Conservation (phyloP, 2,329 filamentous ascomycete genomes). For the Myrmaecium sp. region DNA sequence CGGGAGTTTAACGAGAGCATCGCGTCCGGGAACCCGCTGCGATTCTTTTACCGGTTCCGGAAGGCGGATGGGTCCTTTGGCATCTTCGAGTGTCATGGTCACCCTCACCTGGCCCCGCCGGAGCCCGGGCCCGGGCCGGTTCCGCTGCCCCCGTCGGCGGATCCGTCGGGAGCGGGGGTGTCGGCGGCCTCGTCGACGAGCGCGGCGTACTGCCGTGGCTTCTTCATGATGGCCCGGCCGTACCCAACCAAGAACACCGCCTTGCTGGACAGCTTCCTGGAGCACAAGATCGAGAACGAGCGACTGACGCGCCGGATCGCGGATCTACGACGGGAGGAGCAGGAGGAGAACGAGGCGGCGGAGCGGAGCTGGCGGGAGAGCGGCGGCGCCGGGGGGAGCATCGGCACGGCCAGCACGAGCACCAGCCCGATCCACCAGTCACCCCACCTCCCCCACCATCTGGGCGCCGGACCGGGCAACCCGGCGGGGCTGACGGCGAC, state of each 20-base stretch:
- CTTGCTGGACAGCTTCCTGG: conserved; percentile 79
- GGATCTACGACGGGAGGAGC: conserved; percentile 71
- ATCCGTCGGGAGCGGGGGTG: no score
- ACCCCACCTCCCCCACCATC: conserved; percentile 4
- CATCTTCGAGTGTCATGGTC: conserved; percentile 84
- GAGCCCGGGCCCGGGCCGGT: conserved; percentile 44
- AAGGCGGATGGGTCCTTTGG: conserved; percentile 56
- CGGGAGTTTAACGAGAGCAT: conserved; percentile 83
- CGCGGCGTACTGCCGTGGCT: conserved; percentile 62
- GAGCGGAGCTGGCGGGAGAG: conserved; percentile 41
- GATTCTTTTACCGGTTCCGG: conserved; percentile 72
- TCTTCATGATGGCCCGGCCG: conserved; percentile 83
- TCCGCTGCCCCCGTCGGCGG: no score
- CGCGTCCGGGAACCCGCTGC: conserved; percentile 58
- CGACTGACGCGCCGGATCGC: conserved; percentile 68
- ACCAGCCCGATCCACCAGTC: conserved; percentile 3
- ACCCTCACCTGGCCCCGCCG: conserved; percentile 68
- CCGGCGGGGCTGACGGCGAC: conserved; percentile 43
- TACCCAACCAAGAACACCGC: conserved; percentile 79
- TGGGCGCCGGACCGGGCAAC: conserved; percentile 36
- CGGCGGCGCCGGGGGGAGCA: conserved; percentile 38
- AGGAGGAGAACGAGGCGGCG: conserved; percentile 56
- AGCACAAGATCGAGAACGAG: conserved; percentile 95
- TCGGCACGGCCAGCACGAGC: conserved; percentile 27
- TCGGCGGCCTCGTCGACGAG: conserved; percentile 22